Evolutionary conservation across 768 basidiomycete species (phyloP).

Genomic region (Boletus insuetus): DNA sequence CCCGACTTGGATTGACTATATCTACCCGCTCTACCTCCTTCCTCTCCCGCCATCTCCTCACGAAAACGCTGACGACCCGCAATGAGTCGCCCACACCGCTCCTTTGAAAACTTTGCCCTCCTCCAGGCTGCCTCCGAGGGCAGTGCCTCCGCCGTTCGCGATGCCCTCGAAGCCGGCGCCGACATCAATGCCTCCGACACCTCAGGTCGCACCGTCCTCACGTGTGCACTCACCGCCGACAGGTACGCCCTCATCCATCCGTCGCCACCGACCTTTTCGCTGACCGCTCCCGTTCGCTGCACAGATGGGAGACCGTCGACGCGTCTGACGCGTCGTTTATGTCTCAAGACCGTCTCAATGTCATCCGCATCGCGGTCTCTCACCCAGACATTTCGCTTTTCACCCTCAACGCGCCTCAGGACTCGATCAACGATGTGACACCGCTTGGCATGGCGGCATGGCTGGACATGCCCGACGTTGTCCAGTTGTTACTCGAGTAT

Average conservation of each 20-base stretch:
- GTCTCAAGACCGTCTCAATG: slow-evolving; percentile 53
- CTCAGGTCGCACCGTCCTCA: slow-evolving; percentile 59
- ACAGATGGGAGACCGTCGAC: slow-evolving; percentile 68
- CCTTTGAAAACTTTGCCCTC: slow-evolving; percentile 42
- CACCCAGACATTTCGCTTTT: slow-evolving; percentile 62
- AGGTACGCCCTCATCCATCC: slow-evolving; percentile 42
- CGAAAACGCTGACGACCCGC: slow-evolving; percentile 32
- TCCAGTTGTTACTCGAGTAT: slow-evolving; percentile 62
- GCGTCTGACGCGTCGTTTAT: slow-evolving; percentile 69
- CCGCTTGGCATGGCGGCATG: slow-evolving; percentile 79
- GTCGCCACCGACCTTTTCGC: slow-evolving; percentile 1
- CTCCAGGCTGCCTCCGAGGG: slow-evolving; percentile 58
- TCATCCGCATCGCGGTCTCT: slow-evolving; percentile 52
- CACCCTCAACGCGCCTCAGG: slow-evolving; percentile 72
- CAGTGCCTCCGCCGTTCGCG: slow-evolving; percentile 50
- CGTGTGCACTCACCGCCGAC: slow-evolving; percentile 71
- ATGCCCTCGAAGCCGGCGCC: slow-evolving; percentile 56
- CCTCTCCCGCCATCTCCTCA: slow-evolving; percentile 13
- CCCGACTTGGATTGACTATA: slow-evolving; percentile 8
- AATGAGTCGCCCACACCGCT: slow-evolving; percentile 38
- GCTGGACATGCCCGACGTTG: slow-evolving; percentile 61
- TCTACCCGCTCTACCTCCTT: slow-evolving; percentile 15
- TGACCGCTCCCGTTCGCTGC: not conserved
- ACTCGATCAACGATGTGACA: slow-evolving; percentile 68
- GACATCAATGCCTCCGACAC: slow-evolving; percentile 67